Evolutionary conservation across 768 basidiomycete species (phyloP).

Genomic region (Suillus sp.): DNA sequence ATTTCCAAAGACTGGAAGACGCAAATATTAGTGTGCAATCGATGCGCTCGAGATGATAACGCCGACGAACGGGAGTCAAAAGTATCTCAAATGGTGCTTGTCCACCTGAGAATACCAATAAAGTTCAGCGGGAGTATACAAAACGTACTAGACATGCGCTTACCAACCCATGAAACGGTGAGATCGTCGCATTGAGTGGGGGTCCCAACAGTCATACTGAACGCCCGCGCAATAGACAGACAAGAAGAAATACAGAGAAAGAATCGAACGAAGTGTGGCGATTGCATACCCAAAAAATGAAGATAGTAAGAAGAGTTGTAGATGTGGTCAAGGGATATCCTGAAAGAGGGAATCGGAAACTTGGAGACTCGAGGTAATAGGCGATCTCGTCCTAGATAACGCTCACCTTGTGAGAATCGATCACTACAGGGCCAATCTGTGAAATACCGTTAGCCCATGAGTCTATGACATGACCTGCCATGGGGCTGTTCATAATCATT

Average conservation of each 20-base stretch:
- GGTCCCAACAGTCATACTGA: not conserved
- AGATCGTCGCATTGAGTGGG: not conserved
- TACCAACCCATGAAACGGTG: not conserved
- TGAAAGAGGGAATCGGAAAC: not conserved
- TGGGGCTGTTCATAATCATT: not conserved
- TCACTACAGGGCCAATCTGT: not conserved
- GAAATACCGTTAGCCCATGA: not conserved
- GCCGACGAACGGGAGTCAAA: not conserved
- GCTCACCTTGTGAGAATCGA: not conserved
- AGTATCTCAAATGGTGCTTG: not conserved
- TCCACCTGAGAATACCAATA: not conserved
- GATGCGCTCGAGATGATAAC: not conserved
- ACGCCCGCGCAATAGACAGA: not conserved
- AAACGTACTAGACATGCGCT: not conserved
- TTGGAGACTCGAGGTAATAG: not conserved
- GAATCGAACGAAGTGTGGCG: conserved; percentile 24
- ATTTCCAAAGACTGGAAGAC: not conserved
- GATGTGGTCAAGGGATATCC: not conserved
- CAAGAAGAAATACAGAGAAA: conserved; percentile 22
- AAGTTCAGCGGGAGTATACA: not conserved
- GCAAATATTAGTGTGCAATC: not conserved
- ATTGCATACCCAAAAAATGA: conserved; percentile 29
- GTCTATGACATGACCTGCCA: not conserved
- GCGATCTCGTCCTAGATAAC: not conserved
- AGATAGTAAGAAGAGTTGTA: conserved; percentile 11